Base-by-base conservation (phyloP, 495 filamentous ascomycete species). In the Elasticomyces elasticus region DNA sequence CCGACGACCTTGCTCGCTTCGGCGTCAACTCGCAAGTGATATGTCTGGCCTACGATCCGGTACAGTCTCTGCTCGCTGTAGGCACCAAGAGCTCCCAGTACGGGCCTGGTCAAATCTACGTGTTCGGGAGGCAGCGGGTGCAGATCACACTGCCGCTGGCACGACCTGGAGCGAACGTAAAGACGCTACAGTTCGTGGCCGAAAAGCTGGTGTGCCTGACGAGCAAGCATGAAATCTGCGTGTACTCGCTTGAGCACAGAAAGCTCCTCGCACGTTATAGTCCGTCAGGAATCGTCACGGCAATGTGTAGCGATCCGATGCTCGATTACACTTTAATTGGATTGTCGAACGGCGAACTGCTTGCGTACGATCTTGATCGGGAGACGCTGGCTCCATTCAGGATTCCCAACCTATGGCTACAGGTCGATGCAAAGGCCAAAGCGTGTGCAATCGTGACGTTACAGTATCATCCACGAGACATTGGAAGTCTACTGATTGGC, bases 31-130 rank as follows among this genome's bases (percentile, higher is more conserved):
- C 87, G 5, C 86, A 91, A 65, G 81, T 92, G 54, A 83, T 64
- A 25, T 67, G 64, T 62, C 82, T 97, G 40, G 83, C 90, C 58
- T 96, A 94, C 73, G 89, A 96, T 56, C 91, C 92, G 5, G 75
- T 94, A 22, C 92, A 97, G 66, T 95, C 89, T 19, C 82, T 98
- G 26, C 74, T 98, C 27, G 92, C 89, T n/a, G 78, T 97, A 43
- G 92, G 89, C 24, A 97, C 94, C 44, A 82, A 79, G 65, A 85
- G 62, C 68, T 85, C 85, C 31, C 76, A 82, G 57, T 89, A 79
- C 54, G 85, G 86, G 50, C 78, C 77, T 35, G 86, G 86, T 20
- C 81, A 87, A 67, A 89, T 98, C 65, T 92, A 92, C 69, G 74
- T 98, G 60, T 95, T 92, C 63, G 92, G 92, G 13, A 85, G 88